A percentile compares a stretch with the other conserved stretches of the same genome.
Conservation (phyloP, 306 rosid species). For the Cercis canadensis region DNA sequence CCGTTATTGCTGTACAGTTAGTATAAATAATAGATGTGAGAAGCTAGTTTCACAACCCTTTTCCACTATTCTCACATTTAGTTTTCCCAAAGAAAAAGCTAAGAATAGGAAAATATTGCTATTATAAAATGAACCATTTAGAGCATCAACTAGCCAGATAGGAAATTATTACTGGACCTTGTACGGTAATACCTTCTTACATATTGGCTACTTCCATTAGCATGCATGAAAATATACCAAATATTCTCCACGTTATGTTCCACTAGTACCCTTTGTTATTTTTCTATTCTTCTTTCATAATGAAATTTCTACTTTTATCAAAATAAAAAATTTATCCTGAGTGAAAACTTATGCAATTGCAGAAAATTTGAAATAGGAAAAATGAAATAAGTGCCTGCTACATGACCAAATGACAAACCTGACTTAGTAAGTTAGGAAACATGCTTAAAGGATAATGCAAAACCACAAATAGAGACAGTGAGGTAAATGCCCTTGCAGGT, state of each 20-base stretch:
- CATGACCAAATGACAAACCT: slow-evolving; percentile 53
- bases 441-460: slow-evolving; percentile 74
- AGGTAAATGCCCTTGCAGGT: slow-evolving; percentile 93
- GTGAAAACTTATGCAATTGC: slow-evolving; percentile 2
- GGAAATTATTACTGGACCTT: background rate
- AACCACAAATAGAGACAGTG: slow-evolving; percentile 79
- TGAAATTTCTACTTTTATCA: no score
- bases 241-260: no score
- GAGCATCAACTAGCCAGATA: background rate
- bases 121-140: background rate
- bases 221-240: no score
- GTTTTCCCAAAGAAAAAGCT: no score
- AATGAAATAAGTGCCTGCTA: background rate
- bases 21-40: no score
- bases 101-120: background rate
- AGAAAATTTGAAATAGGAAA: no score
- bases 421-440: slow-evolving; percentile 82
- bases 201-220: background rate
- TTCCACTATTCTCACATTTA: no score
- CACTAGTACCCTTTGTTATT: no score
- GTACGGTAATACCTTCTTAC: background rate
- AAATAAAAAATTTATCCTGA: no score
- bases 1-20: no score
- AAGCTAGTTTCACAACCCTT: no score
- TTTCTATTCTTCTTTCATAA: no score